Evolutionary conservation across 257 asterid genomes (phyloP).

Genomic region (Nicotiana tomentosiformis): DNA sequence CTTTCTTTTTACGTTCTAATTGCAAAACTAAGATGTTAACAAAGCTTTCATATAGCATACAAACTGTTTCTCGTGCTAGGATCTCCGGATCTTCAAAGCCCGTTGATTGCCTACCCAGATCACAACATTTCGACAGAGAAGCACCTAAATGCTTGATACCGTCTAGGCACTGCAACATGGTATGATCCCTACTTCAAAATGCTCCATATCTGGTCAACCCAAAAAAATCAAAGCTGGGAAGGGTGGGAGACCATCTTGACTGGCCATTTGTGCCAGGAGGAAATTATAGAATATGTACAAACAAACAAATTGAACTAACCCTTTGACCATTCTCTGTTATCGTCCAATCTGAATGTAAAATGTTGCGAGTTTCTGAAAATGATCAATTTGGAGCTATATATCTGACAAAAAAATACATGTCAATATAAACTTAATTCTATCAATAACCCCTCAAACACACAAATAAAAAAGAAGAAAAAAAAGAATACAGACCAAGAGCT

Average conservation of each 20-base stretch:
- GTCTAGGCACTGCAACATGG: slow-evolving; percentile 95
- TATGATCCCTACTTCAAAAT: slow-evolving; percentile 47
- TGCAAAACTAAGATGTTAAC: not conserved
- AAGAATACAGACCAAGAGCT: not conserved
- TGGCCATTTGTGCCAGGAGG: not conserved
- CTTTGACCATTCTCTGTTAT: slow-evolving; percentile 67
- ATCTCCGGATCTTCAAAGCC: slow-evolving; percentile 91
- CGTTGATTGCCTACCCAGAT: slow-evolving; percentile 55
- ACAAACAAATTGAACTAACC: slow-evolving; percentile 35
- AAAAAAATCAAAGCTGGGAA: not conserved
- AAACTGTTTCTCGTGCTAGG: slow-evolving; percentile 94
- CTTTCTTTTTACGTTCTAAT: not conserved
- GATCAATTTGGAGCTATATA: not conserved
- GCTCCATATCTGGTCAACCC: slow-evolving; percentile 67
- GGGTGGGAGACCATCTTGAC: not conserved
- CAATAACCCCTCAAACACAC: not conserved
- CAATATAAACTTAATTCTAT: not conserved
- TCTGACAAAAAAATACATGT: slow-evolving; percentile 3
- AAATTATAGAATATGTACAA: not conserved
- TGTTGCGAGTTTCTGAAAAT: not conserved
- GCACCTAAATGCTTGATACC: slow-evolving; percentile 87
- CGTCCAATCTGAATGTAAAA: slow-evolving; percentile 16
- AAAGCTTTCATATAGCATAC: slow-evolving; percentile 42
- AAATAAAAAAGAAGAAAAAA: not conserved
- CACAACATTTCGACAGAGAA: slow-evolving; percentile 77